Conservation (phyloP, 2,329 filamentous ascomycete genomes). For the Aspergillus fructus region DNA sequence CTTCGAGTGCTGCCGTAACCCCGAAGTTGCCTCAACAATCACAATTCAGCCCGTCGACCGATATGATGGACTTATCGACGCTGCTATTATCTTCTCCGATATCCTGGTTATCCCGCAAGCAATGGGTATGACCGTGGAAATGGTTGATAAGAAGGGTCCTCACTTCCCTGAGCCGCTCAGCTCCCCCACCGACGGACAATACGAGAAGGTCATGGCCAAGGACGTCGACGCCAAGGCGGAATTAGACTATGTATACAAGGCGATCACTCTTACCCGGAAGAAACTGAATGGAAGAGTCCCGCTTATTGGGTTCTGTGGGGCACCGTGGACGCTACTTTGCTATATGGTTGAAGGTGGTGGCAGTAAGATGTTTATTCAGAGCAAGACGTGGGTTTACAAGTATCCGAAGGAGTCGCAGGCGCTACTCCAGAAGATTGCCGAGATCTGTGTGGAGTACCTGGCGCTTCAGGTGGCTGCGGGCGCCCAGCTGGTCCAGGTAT, state of each 20-base stretch:
- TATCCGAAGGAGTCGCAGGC: constrained; percentile 77
- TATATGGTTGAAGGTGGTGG: constrained; percentile 99
- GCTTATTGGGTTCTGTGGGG: constrained; percentile 93
- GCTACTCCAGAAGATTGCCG: constrained; percentile 85
- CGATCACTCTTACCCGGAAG: constrained; percentile 84
- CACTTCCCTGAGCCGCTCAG: constrained; percentile 85
- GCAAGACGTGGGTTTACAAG: constrained; percentile 95
- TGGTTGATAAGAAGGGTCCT: constrained; percentile 96
- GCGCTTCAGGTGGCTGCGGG: constrained; percentile 90
- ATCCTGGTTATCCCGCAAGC: constrained; percentile 97
- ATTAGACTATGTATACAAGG: constrained; percentile 92
- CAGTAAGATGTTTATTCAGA: constrained; percentile 89
- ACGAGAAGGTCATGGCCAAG: constrained; percentile 70
- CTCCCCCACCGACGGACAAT: constrained; percentile 79
- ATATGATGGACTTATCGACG: constrained; percentile 85
- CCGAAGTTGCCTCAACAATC: constrained; percentile 87
- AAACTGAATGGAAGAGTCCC: constrained; percentile 88
- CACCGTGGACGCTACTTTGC: constrained; percentile 94
- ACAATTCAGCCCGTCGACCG: constrained; percentile 95
- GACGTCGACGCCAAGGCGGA: constrained; percentile 81
- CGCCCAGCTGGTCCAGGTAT: constrained; percentile 93
- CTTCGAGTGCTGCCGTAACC: constrained; percentile 93
- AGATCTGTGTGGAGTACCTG: constrained; percentile 92
- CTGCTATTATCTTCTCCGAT: constrained; percentile 98
- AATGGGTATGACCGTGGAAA: constrained; percentile 97